Percentiles rank a stretch among this genome's conserved stretches.
Conservation (phyloP, 1,139 yeast species). For the Saccharomyces hybrid region DNA sequence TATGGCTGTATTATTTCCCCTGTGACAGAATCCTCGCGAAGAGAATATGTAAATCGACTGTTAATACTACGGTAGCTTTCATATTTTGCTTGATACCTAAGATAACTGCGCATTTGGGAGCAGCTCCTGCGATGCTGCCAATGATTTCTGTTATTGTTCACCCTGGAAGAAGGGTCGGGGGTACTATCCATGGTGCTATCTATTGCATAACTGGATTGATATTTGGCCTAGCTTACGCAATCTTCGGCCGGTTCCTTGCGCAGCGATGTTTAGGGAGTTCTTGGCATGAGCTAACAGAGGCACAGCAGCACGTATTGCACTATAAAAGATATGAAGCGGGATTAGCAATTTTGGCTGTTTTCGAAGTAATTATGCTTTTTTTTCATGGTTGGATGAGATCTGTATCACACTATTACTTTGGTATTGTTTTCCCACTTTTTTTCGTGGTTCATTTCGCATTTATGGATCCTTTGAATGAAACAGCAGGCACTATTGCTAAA, state of each 20-base stretch:
- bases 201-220: conserved; percentile 37
- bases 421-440: conserved; percentile 40
- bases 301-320: conserved; percentile 24
- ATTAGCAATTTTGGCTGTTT: conserved; percentile 38
- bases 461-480: conserved; percentile 30
- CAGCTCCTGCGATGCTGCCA: conserved; percentile 39
- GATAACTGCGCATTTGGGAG: conserved; percentile 34
- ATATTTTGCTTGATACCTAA: conserved; percentile 36
- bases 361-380: conserved; percentile 41
- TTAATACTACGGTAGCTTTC: conserved; percentile 37
- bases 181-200: conserved; percentile 39
- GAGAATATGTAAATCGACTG: conserved; percentile 36
- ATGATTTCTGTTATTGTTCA: conserved; percentile 41
- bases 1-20: conserved; percentile 22
- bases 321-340: conserved; percentile 34
- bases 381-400: conserved; percentile 44
- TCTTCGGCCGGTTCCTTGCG: conserved; percentile 39
- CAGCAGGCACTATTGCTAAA: conserved; percentile 32
- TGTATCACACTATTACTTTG: conserved; percentile 40
- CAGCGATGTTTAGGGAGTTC: conserved; percentile 32
- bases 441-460: conserved; percentile 44
- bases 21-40: conserved; percentile 29
- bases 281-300: conserved; percentile 24
- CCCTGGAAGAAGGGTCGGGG: conserved; percentile 44
- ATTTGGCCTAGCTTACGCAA: conserved; percentile 38